Conservation (phyloP, 1,284 basidiomycete species). For the Gymnopus androsaceus region DNA sequence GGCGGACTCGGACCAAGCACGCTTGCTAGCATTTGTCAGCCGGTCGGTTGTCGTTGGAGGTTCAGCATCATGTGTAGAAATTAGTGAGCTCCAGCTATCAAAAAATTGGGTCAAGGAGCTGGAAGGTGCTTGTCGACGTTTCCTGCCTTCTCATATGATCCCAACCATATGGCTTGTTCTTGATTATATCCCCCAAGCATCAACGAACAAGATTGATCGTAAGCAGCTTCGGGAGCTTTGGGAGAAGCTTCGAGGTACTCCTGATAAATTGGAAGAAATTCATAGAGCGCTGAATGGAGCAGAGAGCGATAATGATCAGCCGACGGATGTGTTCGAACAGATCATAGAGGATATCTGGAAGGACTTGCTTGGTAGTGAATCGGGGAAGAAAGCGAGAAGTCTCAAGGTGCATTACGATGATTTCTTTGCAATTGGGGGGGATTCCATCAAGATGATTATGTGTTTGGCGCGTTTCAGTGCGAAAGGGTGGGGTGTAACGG, state of each 20-base stretch:
- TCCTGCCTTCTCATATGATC: neutral
- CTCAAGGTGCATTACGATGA: constrained; percentile 1
- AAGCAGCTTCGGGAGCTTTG: neutral
- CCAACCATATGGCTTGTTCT: neutral
- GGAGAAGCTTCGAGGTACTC: neutral
- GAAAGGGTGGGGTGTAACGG: constrained; percentile 3
- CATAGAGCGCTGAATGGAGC: no score
- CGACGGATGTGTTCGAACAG: no score
- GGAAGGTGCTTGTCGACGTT: neutral
- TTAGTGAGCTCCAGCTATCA: no score
- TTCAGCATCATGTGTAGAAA: neutral
- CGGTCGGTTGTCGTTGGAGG: no score
- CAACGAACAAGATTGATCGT: neutral
- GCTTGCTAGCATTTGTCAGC: no score
- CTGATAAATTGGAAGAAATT: neutral
- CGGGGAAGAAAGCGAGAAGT: no score
- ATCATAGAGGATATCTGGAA: no score
- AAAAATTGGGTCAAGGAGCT: neutral
- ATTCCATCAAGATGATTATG: neutral
- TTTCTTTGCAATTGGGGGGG: constrained; percentile 2
- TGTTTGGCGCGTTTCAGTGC: neutral
- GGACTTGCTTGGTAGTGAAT: no score
- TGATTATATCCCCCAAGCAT: neutral
- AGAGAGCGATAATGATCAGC: no score
- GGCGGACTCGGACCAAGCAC: no score